Conservation (phyloP, 208 protist genomes). For the Porcisia deanei region DNA sequence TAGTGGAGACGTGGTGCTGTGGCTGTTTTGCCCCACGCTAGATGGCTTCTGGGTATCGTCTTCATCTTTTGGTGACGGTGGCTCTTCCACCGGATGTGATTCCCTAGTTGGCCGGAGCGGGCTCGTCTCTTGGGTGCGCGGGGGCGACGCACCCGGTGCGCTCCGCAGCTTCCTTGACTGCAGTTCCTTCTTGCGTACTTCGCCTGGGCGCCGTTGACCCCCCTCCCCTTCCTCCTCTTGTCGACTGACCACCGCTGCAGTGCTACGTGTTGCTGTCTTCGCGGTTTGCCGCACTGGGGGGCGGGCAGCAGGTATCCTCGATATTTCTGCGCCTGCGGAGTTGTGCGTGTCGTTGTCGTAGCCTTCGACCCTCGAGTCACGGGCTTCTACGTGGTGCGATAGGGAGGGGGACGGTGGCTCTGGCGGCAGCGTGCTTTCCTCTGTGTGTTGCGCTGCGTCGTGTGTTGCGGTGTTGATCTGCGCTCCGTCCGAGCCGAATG, state of each 20-base stretch:
- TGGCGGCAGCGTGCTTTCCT: not conserved
- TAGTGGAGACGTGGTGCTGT: conserved; percentile 18
- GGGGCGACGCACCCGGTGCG: not conserved
- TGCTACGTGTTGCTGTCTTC: conserved; percentile 4
- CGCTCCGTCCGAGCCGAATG: not conserved
- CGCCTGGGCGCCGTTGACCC: not conserved
- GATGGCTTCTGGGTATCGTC: conserved; percentile 31
- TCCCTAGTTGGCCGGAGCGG: not conserved
- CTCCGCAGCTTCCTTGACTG: not conserved
- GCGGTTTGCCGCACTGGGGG: conserved; percentile 19
- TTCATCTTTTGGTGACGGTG: conserved; percentile 23
- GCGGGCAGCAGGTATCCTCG: not conserved
- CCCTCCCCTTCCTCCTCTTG: conserved; percentile 6
- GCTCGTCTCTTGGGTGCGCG: not conserved
- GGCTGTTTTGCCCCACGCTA: conserved; percentile 10
- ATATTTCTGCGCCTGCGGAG: not conserved
- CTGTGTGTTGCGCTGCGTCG: not conserved
- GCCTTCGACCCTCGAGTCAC: not conserved
- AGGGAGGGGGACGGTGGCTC: conserved; percentile 1
- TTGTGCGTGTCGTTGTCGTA: not conserved
- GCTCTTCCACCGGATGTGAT: not conserved
- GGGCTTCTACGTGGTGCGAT: not conserved
- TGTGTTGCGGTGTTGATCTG: not conserved
- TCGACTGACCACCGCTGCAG: conserved; percentile 6
- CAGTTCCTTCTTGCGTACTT: not conserved